Conservation (phyloP, 164 flowering plant genomes). For the Platanus orientalis region DNA sequence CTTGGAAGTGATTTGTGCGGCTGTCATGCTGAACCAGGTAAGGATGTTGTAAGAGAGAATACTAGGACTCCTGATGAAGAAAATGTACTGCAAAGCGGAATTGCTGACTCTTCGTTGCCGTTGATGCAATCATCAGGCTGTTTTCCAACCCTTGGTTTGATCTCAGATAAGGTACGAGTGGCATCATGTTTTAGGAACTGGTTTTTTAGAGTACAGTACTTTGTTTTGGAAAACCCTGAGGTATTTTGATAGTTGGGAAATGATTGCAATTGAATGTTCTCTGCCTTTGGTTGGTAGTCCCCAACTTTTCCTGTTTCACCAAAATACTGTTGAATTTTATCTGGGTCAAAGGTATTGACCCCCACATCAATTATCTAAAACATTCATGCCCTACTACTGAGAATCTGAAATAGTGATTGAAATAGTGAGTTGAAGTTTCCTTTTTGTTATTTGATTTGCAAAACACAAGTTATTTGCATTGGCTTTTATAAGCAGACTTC, state of each 20-base stretch:
- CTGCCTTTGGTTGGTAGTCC: background rate
- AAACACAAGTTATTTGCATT: too few relatives aligned
- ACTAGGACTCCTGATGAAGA: conserved; percentile 5
- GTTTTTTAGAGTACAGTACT: background rate
- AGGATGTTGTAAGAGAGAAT: conserved; percentile 5
- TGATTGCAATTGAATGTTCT: background rate
- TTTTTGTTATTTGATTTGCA: too few relatives aligned
- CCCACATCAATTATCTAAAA: too few relatives aligned
- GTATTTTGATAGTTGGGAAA: background rate
- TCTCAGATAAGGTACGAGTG: conserved; percentile 16
- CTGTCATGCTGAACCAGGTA: conserved; percentile 9
- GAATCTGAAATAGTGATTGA: too few relatives aligned
- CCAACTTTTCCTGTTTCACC: background rate
- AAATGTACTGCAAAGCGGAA: conserved; percentile 6
- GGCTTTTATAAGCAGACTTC: too few relatives aligned
- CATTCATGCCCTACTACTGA: too few relatives aligned
- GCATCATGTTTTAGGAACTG: background rate
- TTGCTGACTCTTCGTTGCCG: conserved; percentile 14
- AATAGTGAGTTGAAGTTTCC: too few relatives aligned
- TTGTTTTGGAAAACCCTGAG: background rate
- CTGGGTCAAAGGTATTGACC: too few relatives aligned
- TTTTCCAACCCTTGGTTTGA: conserved; percentile 17
- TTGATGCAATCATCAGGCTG: conserved; percentile 15
- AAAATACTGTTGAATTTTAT: too few relatives aligned
- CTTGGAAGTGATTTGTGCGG: conserved; percentile 16